Evolutionary conservation across 225 moss, liverwort and hornwort species (phyloP).

Genomic region (Ulota crispa): DNA sequence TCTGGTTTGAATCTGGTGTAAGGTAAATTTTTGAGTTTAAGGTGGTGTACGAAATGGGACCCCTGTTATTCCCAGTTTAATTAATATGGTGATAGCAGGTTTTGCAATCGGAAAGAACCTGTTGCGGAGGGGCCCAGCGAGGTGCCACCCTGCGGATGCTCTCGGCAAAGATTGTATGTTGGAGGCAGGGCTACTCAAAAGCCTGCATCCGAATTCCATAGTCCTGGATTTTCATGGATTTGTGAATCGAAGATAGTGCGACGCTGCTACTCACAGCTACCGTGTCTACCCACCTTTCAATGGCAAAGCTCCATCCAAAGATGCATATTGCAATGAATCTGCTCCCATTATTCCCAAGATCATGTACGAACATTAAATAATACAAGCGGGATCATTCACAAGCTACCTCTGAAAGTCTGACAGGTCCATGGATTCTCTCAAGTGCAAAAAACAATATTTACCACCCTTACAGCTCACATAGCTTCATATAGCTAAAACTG

Average conservation of each 20-base stretch:
- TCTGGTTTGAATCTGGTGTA: too few relatives aligned
- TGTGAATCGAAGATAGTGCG: too few relatives aligned
- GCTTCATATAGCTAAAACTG: background rate
- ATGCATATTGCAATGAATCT: background rate
- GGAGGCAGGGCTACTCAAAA: background rate
- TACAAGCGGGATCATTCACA: background rate
- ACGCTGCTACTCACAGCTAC: background rate
- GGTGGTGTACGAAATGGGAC: too few relatives aligned
- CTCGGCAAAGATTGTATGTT: background rate
- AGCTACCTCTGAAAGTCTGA: background rate
- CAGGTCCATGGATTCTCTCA: background rate
- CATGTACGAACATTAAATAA: background rate
- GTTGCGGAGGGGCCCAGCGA: too few relatives aligned
- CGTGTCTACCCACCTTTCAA: background rate
- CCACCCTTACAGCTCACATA: background rate
- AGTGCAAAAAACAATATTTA: background rate
- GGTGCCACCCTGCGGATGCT: too few relatives aligned
- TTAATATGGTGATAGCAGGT: too few relatives aligned
- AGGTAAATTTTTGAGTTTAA: too few relatives aligned
- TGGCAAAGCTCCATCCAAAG: background rate
- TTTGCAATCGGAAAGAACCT: too few relatives aligned
- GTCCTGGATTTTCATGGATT: too few relatives aligned
- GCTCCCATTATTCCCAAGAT: background rate
- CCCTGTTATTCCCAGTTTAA: too few relatives aligned
- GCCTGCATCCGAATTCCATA: too few relatives aligned